Conservation (phyloP, 1,284 basidiomycete species). For the Apiotrichum akiyoshidainum region DNA sequence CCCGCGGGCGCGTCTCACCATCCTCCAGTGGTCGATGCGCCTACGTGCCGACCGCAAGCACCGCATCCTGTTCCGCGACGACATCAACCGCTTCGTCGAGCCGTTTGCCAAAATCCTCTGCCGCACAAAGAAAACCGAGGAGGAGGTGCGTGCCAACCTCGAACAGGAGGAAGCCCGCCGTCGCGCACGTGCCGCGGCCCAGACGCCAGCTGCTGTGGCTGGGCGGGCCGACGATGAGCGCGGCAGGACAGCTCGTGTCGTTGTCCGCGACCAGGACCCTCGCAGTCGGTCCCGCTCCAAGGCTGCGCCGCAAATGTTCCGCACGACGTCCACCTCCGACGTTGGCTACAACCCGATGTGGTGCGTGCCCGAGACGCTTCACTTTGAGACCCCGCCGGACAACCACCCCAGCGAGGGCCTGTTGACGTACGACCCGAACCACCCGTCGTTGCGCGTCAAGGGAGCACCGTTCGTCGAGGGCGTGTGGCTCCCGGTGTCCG, state of each 20-base stretch:
- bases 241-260: constrained; percentile 27
- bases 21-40: constrained; percentile 84
- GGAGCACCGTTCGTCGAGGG: constrained; percentile 53
- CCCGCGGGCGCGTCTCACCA: constrained; percentile 63
- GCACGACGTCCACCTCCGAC: constrained; percentile 27
- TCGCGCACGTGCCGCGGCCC: constrained; percentile 8
- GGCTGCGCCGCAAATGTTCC: constrained; percentile 24
- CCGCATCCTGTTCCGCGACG: constrained; percentile 65
- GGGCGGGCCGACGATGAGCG: constrained; percentile 29
- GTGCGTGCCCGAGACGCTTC: constrained; percentile 70
- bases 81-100: constrained; percentile 49
- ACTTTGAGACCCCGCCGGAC: constrained; percentile 65
- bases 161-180: constrained; percentile 32
- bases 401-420: constrained; percentile 70
- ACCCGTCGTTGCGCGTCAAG: constrained; percentile 52
- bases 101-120: constrained; percentile 49
- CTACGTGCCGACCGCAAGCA: constrained; percentile 90
- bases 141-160: constrained; percentile 30
- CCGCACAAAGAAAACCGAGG: constrained; percentile 43
- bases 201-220: not conserved
- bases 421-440: constrained; percentile 65
- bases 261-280: constrained; percentile 14
- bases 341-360: constrained; percentile 62
- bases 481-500: constrained; percentile 71
- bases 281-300: constrained; percentile 71